A percentile compares a stretch with the other conserved stretches of the same genome.
Evolutionary conservation across 1,139 yeast species (phyloP).

Genomic region (Casaregolazyma suthepensis): DNA sequence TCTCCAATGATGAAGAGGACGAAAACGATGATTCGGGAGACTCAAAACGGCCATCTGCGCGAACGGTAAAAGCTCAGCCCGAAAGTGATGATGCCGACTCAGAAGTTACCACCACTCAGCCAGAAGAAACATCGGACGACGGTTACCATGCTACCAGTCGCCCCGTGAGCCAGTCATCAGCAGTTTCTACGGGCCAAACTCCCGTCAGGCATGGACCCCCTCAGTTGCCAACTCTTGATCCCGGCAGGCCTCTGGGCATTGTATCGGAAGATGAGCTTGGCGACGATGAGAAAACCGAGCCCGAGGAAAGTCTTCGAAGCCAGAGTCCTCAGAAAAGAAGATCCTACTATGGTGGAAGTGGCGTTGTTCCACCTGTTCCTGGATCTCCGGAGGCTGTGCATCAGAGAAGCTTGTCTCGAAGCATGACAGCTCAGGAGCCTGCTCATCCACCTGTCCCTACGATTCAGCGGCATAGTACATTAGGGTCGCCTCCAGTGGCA

Average conservation of each 20-base stretch:
- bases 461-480: constrained; percentile 2
- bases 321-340: constrained; percentile 12
- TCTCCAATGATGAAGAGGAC: constrained; percentile 8
- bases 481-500: constrained; percentile 14
- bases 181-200: not conserved
- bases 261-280: constrained; percentile 26
- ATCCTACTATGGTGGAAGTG: constrained; percentile 26
- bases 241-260: not conserved
- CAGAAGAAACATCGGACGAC: constrained; percentile 7
- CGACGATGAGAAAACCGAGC: constrained; percentile 32
- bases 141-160: constrained; percentile 5
- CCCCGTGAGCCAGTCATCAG: constrained; percentile 7
- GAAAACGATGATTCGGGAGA: constrained; percentile 11
- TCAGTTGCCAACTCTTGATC: constrained; percentile 3
- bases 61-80: not conserved
- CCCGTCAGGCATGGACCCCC: not conserved
- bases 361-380: constrained; percentile 27
- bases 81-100: constrained; percentile 9
- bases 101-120: constrained; percentile 6
- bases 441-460: constrained; percentile 2
- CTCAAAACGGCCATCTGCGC: not conserved
- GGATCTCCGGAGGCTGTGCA: not conserved
- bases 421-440: not conserved
- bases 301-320: constrained; percentile 22
- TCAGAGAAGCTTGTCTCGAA: not conserved